A percentile compares a stretch with the other conserved stretches of the same genome.
phyloP scores from a whole-genome alignment of 345 rosid genomes.

The Brassica nigra region DNA sequence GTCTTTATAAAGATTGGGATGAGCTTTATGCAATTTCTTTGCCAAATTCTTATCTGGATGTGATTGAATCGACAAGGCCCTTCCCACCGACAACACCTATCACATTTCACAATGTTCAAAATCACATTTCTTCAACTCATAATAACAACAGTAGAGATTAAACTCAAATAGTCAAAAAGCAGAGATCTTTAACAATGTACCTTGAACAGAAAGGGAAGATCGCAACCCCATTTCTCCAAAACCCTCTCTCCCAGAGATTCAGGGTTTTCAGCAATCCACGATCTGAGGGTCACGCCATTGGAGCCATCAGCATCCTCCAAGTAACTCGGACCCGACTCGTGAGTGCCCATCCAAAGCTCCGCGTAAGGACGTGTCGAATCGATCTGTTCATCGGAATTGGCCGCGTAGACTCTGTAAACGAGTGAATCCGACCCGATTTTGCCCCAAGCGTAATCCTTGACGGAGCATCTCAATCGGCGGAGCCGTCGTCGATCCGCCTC shows the following conservation, averaged over 20 bases:
- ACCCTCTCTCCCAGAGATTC: constrained; percentile 73
- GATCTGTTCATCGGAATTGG: constrained; percentile 55
- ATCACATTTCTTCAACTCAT: constrained; percentile 15
- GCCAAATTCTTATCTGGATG: constrained; percentile 94
- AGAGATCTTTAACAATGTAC: constrained; percentile 41
- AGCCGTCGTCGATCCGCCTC: constrained; percentile 37
- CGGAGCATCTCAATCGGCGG: constrained; percentile 64
- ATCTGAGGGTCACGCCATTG: constrained; percentile 60
- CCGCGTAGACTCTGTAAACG: constrained; percentile 63
- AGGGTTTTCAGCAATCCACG: constrained; percentile 75
- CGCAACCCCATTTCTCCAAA: constrained; percentile 84
- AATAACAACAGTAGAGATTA: neutral
- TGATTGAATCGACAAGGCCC: constrained; percentile 93
- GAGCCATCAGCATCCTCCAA: constrained; percentile 43
- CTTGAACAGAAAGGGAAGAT: constrained; percentile 98
- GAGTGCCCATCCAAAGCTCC: constrained; percentile 78
- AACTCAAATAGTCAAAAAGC: neutral
- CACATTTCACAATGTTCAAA: neutral
- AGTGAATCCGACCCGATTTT: constrained; percentile 60
- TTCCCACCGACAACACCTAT: constrained; percentile 89
- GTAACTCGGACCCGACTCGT: constrained; percentile 83
- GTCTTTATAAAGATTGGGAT: constrained; percentile 78
- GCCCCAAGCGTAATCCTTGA: constrained; percentile 93
- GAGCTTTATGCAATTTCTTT: constrained; percentile 66
- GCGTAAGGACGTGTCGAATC: constrained; percentile 65